Percentiles rank a stretch among this genome's conserved stretches.
Evolutionary conservation across 352 stramenopile species (phyloP).

Genomic region (Phytophthora tentaculata): DNA sequence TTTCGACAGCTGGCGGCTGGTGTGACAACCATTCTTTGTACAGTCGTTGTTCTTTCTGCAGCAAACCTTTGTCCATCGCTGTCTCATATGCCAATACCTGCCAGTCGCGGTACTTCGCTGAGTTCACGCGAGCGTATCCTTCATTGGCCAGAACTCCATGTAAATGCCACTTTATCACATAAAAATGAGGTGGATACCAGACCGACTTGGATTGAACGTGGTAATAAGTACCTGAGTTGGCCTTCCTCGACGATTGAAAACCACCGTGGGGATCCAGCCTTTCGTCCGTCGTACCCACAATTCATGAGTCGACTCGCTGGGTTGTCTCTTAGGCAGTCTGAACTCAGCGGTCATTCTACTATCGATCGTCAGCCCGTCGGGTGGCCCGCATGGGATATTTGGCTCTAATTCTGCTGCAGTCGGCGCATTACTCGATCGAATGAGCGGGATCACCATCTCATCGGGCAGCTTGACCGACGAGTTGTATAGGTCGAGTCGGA

Average conservation of each 20-base stretch:
- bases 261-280: not conserved
- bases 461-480: not conserved
- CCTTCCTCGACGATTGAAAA: not conserved
- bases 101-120: not conserved
- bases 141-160: not conserved
- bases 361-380: not conserved
- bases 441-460: not conserved
- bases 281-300: not conserved
- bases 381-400: not conserved
- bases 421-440: not conserved
- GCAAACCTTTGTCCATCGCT: not conserved
- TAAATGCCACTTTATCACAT: not conserved
- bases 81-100: not conserved
- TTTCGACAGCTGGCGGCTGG: not conserved
- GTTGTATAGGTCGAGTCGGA: not conserved
- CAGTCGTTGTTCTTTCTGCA: not conserved
- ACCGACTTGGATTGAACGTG: not conserved
- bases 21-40: not conserved
- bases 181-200: not conserved
- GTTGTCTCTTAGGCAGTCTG: not conserved
- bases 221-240: not conserved
- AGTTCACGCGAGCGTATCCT: not conserved
- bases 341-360: not conserved
- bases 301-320: not conserved
- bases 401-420: not conserved